Evolutionary conservation across 2,329 filamentous ascomycete species (phyloP), one percentile per base, ranked within the genome.

Genomic region (Acrocalymma vagum): DNA sequence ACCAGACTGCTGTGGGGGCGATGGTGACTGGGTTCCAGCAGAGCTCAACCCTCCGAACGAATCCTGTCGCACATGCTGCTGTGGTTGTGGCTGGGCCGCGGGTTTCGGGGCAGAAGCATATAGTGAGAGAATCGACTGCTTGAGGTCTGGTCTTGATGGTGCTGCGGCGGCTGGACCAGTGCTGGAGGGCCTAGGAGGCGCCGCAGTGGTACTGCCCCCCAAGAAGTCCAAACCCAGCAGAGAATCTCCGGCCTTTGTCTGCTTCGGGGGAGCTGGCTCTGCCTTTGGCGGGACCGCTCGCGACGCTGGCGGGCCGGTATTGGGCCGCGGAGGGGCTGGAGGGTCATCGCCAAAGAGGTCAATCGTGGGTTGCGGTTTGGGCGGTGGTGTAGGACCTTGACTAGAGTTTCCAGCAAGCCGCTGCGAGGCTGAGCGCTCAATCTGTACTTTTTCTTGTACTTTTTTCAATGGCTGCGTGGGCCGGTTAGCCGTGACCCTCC

Each of bases 51-150:
- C 71, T 25, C 69, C 67, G 28, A 73, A 72, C 4, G 66, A 70
- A 8, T 63, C 63, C 54, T 79, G 79, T 9, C 81, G 78, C 23
- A 77, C 75, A 64, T 87, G 85, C 20, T 72, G 67, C 15, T 70
- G 67, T 24, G 74, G 64, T 39, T 73, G 74, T 39, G 78, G 73
- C 28, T 78, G 72, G 8, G 83, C 54, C 56, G 88, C 87, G n/a
- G 89, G 84, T 63, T 90, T 88, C 2, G 91, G 88, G 5, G 84
- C 83, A 6, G 90, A 88, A 9, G 92, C 90, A 66, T 99, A 99
- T 11, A 99, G 80, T 6, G 94, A 99, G 32, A 99, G 75, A 46
- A 99, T 99, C 3, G 93, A 97, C 71, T 96, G 93, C 73, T 99
- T 99, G 45, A 99, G 77, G 65, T 99, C 94, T 3, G 93, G 92